A percentile compares a stretch with the other conserved stretches of the same genome.
These are phyloP conservation scores for Sanguinoderma infundibulare DNA, from an alignment of 1,284 basidiomycete species.

Conservation along the genomic window DNA sequence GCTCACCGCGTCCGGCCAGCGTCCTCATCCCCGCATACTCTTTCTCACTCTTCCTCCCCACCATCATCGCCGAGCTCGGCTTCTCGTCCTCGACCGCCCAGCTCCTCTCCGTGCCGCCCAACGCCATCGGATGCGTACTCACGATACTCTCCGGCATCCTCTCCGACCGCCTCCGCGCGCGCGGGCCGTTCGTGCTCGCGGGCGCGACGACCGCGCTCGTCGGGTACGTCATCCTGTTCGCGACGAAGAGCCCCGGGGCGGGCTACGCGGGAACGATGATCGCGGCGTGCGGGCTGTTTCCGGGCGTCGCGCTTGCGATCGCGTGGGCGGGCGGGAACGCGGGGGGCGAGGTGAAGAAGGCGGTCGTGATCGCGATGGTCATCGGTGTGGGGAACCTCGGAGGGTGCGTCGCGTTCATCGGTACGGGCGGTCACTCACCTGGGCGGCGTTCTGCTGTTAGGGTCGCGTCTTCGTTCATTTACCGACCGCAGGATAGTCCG, in stretches of 20 bases:
- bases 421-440: no score
- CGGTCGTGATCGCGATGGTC: constrained; percentile 66
- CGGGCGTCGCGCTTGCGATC: constrained; percentile 59
- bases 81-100: constrained; percentile 32
- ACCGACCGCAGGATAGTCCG: constrained; percentile 20
- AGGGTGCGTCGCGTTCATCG: constrained; percentile 27
- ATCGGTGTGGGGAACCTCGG: constrained; percentile 71
- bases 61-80: constrained; percentile 37
- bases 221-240: constrained; percentile 64
- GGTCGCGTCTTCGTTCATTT: constrained; percentile 24
- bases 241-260: constrained; percentile 49
- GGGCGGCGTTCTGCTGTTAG: no score
- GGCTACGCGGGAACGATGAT: constrained; percentile 68
- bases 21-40: constrained; percentile 19
- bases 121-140: constrained; percentile 18
- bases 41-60: constrained; percentile 28
- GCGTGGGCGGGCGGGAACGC: constrained; percentile 73
- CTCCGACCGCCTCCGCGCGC: constrained; percentile 13
- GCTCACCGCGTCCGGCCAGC: constrained; percentile 44
- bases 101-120: constrained; percentile 27
- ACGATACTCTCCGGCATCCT: constrained; percentile 15
- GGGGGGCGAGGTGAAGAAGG: constrained; percentile 70
- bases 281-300: constrained; percentile 62
- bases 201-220: constrained; percentile 56
- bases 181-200: constrained; percentile 62